Evolutionary conservation across 306 rosid species (phyloP), one percentile per base, ranked within the genome.

Genomic region (Quercus gilva): DNA sequence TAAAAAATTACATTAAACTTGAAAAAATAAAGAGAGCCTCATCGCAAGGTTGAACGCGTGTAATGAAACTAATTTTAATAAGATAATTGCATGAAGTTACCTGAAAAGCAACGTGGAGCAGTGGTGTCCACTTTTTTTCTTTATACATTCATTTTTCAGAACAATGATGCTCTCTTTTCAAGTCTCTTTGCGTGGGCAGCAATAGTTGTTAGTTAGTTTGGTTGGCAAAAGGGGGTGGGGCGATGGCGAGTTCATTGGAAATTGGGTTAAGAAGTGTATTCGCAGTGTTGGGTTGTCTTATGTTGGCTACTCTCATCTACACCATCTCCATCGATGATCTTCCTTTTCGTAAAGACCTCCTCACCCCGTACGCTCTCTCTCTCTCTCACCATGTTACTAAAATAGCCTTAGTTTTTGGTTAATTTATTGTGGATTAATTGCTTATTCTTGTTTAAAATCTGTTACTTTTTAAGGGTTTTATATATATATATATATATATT

Each of bases 261-360:
- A 74, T 35, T 21, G 83, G 82, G 21, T 78, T 91, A 75, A 87
- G 75, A 80, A 67, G 29, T 65, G 78, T 90, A 51, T 94, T 94
- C 78, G 28, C 60, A 33, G 76, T 77, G 3, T 58, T 88, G 78
- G 93, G 92, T 33, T 60, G 67, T 69, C 56, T 79, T 58, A 91
- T 89, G 97, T 73, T 83, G 12, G 71, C 88, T 69, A 79, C 88
- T 28, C 86, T 94, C 73, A 73, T 78, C 25, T 92, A 85, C 88
- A 89, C 94, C 25, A 17, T 89, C 85, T 15, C 64, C 84, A 79
- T 74, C 51, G 91, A 89, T 74, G 98, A 96, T 4, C 71, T 18
- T 78, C 98, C 97, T 14, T 91, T 92, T 65, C 92, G 91, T 67
- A 82, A 33, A 55, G 86, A 91, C 0, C 86, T 87, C 74, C 87